Evolutionary conservation across 2,329 filamentous ascomycete species (phyloP).

Genomic region (Apiospora hydei): DNA sequence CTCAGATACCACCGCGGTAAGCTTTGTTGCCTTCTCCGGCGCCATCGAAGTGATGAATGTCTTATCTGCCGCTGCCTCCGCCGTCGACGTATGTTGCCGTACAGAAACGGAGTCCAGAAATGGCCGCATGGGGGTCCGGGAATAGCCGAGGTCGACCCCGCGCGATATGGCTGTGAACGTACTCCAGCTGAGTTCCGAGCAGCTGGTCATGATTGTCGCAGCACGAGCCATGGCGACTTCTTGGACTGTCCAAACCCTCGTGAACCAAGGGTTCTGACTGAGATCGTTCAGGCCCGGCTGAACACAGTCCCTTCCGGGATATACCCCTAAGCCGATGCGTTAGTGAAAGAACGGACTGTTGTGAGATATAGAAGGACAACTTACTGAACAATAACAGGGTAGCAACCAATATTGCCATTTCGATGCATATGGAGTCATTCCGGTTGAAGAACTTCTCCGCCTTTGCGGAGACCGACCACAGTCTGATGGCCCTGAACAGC

Average conservation of each 20-base stretch:
- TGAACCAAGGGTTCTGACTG: background rate
- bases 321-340: background rate
- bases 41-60: background rate
- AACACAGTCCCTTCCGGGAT: background rate
- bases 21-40: too few species aligned
- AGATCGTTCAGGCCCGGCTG: background rate
- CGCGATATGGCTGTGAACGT: background rate
- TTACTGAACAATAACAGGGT: background rate
- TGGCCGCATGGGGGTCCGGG: background rate
- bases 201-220: background rate
- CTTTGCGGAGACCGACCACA: background rate
- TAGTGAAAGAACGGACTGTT: background rate
- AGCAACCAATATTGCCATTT: background rate
- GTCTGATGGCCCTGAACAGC: background rate
- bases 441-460: background rate
- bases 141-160: background rate
- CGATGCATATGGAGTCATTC: background rate
- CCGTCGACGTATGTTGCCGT: background rate
- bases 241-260: background rate
- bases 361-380: background rate
- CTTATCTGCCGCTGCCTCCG: background rate
- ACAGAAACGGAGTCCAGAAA: background rate
- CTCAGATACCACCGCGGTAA: too few species aligned
- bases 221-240: background rate
- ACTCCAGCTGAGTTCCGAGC: background rate